phyloP scores from a whole-genome alignment of 495 filamentous ascomycete species.

The Penicillium desertorum region DNA sequence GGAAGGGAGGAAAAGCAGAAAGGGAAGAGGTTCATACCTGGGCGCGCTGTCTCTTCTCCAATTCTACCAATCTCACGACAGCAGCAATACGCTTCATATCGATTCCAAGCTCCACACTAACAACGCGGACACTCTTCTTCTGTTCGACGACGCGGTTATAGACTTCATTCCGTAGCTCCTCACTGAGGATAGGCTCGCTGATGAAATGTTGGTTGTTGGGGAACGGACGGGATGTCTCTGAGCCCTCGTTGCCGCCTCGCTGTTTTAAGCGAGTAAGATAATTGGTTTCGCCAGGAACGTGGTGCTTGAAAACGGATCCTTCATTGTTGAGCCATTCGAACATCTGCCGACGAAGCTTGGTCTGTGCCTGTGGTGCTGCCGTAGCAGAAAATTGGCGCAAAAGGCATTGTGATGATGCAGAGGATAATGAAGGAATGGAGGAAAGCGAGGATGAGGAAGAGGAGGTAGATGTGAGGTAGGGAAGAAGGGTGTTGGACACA shows the following conservation, averaged over 20 bases:
- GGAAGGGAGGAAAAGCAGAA: slow-evolving; percentile 8
- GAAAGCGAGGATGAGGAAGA: slow-evolving; percentile 18
- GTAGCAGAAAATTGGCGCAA: slow-evolving; percentile 52
- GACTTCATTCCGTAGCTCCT: slow-evolving; percentile 72
- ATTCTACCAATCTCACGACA: slow-evolving; percentile 79
- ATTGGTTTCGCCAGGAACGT: slow-evolving; percentile 60
- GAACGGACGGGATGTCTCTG: slow-evolving; percentile 54
- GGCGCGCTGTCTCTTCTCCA: slow-evolving; percentile 75
- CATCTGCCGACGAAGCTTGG: slow-evolving; percentile 56
- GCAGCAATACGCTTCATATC: slow-evolving; percentile 87
- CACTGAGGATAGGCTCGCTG: slow-evolving; percentile 73
- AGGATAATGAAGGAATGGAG: slow-evolving; percentile 19
- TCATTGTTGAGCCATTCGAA: slow-evolving; percentile 65
- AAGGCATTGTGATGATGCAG: slow-evolving; percentile 23
- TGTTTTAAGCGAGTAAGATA: slow-evolving; percentile 55
- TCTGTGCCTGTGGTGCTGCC: slow-evolving; percentile 45
- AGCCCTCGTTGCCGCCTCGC: slow-evolving; percentile 29
- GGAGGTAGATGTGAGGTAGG: slow-evolving; percentile 36
- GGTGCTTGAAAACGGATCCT: slow-evolving; percentile 56
- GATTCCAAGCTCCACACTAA: slow-evolving; percentile 74
- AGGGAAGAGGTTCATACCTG: slow-evolving; percentile 58
- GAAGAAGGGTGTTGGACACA: slow-evolving; percentile 40
- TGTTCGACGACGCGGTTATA: slow-evolving; percentile 62
- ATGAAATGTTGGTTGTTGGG: slow-evolving; percentile 71
- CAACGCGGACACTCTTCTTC: slow-evolving; percentile 69